A percentile compares a stretch with the other conserved stretches of the same genome.
These are phyloP conservation scores for Sporothrix phasma DNA, from an alignment of 2,329 filamentous ascomycete genomes.

Conservation along the genomic window DNA sequence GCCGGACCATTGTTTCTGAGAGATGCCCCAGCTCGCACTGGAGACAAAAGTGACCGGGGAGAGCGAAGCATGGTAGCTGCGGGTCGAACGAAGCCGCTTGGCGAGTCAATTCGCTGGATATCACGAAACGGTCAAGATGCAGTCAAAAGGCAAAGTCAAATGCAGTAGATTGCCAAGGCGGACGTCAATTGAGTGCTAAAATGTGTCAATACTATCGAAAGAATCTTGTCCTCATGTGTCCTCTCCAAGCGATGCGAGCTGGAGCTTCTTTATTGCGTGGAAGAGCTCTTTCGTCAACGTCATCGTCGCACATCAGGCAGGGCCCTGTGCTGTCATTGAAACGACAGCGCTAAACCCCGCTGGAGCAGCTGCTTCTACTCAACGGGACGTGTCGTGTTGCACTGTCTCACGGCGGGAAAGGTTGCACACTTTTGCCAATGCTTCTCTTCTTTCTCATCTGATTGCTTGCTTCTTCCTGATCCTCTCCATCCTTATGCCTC, in stretches of 20 bases:
- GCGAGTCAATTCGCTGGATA: not conserved
- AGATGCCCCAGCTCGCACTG: not conserved
- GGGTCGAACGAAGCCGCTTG: not conserved
- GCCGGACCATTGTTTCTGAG: not conserved
- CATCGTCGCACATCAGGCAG: not conserved
- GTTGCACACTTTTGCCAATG: not conserved
- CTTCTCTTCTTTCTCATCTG: not conserved
- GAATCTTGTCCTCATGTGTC: not conserved
- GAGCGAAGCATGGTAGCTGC: slow-evolving; percentile 10
- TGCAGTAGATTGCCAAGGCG: not conserved
- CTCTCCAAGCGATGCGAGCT: not conserved
- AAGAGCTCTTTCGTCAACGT: not conserved
- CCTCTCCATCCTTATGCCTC: not conserved
- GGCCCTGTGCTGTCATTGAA: not conserved
- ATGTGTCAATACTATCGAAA: not conserved
- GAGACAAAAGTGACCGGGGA: not conserved
- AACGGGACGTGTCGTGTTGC: not conserved
- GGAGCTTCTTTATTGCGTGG: slow-evolving; percentile 1
- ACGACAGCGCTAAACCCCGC: too few species aligned
- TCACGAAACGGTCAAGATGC: not conserved
- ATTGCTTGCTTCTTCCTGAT: not conserved
- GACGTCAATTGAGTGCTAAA: not conserved
- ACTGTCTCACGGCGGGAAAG: not conserved
- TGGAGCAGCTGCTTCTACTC: too few species aligned
- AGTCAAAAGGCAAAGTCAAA: not conserved